Base-by-base conservation (phyloP, 768 basidiomycete genomes). In the Lepiota brunneoincarnata region DNA sequence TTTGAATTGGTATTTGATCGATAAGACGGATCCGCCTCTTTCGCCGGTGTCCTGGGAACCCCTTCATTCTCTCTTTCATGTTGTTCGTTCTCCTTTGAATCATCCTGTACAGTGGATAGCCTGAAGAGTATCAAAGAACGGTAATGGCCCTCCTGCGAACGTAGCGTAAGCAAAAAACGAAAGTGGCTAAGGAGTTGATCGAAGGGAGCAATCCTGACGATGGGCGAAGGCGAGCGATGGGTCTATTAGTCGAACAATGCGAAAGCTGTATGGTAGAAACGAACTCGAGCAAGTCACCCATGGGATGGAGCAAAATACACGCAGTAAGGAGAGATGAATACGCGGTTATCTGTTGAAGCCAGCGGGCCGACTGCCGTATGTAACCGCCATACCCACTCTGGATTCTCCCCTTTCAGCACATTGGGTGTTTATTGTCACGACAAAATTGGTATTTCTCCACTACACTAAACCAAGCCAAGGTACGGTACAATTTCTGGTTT, bases 51-150 rank as follows among this genome's bases (percentile, higher is more conserved):
- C 56, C 41, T 38, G 15, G 49, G 18, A 12, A 18, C 24, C 48
- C n/a, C n/a, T n/a, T n/a, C n/a, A n/a, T n/a, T n/a, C n/a, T 55
- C 50, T 21, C 49, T 51, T 31, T 53, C 55, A 9, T 47, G 44
- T 7, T 18, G 41, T 2, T 42, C 42, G 24, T 44, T 45, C 36
- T 51, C 26, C 3, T 55, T 54, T 6, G 56, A n/a, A 9, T 12
- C 43, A 9, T 61, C 60, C 6, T 57, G 51, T 35, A 59, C 65
- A 17, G 76, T 62, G 1, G 82, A 73, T 2, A 89, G 73, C 28
- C 85, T 77, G 65, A 89, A 89, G 24, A 87, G 70, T 37, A 87
- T 83, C 18, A 87, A 69, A 2, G 83, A 78, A 61, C 82, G 82
- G 59, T 87, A 86, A 24, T 65, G 66, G 34, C 81, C 81, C 55